Evolutionary conservation across 1,284 basidiomycete species (phyloP).

Genomic region (Peniophora sp.): DNA sequence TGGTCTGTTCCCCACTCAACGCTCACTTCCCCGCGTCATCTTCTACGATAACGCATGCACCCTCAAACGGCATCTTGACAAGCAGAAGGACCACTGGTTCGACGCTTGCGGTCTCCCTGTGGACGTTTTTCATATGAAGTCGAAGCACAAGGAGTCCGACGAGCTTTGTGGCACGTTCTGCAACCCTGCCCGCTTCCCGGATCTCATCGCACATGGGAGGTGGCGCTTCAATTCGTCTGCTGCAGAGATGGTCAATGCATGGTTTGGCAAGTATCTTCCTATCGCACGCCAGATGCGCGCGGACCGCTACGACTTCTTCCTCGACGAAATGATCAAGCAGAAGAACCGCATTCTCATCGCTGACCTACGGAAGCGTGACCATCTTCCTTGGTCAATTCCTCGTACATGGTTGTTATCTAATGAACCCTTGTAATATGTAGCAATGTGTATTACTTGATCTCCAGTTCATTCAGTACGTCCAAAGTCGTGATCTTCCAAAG

Average conservation of each 20-base stretch:
- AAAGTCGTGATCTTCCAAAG: too few relatives aligned
- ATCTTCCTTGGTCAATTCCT: too few relatives aligned
- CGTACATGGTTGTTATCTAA: too few relatives aligned
- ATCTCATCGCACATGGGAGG: conserved; percentile 19
- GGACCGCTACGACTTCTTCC: conserved; percentile 20
- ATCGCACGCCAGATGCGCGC: conserved; percentile 19
- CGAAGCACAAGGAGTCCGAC: conserved; percentile 26
- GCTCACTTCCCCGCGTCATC: conserved; percentile 16
- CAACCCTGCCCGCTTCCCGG: conserved; percentile 24
- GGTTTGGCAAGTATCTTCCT: conserved; percentile 15
- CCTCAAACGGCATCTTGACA: conserved; percentile 15
- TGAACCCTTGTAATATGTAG: too few relatives aligned
- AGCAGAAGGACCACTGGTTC: conserved; percentile 17
- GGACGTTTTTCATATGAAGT: conserved; percentile 34
- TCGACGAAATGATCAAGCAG: conserved; percentile 28
- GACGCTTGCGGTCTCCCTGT: conserved; percentile 20
- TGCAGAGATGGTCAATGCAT: conserved; percentile 16
- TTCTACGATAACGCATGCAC: conserved; percentile 31
- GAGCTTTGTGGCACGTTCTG: conserved; percentile 29
- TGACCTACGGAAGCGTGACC: too few relatives aligned
- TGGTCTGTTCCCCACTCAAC: too few relatives aligned
- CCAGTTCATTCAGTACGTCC: too few relatives aligned
- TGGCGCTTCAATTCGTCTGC: conserved; percentile 22
- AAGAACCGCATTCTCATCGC: too few relatives aligned
- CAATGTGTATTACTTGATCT: too few relatives aligned